A percentile compares a stretch with the other conserved stretches of the same genome.
These are phyloP conservation scores for Tulasnella sp. DNA, from an alignment of 768 basidiomycete species.

Conservation along the genomic window DNA sequence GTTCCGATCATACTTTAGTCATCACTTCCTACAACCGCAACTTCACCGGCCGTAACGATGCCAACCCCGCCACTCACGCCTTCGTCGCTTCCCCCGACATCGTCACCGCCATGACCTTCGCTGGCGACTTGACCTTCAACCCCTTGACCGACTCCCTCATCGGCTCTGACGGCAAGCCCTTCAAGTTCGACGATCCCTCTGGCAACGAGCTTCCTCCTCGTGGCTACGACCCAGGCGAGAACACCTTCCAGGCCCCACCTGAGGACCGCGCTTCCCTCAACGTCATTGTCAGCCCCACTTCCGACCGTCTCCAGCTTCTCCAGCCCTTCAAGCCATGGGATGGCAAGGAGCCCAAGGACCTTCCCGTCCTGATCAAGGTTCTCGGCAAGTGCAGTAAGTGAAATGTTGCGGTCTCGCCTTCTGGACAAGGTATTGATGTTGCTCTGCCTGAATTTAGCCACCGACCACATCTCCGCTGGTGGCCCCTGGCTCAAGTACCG, in stretches of 20 bases:
- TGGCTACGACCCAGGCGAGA: slow-evolving; percentile 93
- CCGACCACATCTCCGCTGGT: slow-evolving; percentile 95
- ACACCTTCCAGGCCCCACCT: slow-evolving; percentile 96
- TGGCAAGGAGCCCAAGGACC: slow-evolving; percentile 82
- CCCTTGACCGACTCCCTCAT: slow-evolving; percentile 85
- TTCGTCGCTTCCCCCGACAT: slow-evolving; percentile 92
- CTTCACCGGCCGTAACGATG: slow-evolving; percentile 99
- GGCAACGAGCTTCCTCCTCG: slow-evolving; percentile 91
- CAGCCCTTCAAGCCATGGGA: slow-evolving; percentile 90
- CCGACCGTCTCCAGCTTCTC: slow-evolving; percentile 87
- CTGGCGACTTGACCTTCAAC: slow-evolving; percentile 93
- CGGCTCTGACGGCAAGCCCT: slow-evolving; percentile 89
- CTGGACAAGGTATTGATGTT: slow-evolving; percentile 14
- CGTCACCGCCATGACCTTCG: slow-evolving; percentile 95
- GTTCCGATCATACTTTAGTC: slow-evolving; percentile 46
- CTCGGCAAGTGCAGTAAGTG: slow-evolving; percentile 95
- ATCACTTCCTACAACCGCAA: slow-evolving; percentile 99
- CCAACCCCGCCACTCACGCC: slow-evolving; percentile 97
- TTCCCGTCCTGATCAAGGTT: slow-evolving; percentile 96
- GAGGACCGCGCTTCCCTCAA: slow-evolving; percentile 73
- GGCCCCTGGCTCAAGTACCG: slow-evolving; percentile 99
- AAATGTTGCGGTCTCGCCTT: background rate
- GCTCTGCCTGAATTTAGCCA: slow-evolving; percentile 44
- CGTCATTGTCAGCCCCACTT: slow-evolving; percentile 80
- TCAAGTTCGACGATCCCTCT: slow-evolving; percentile 91